Conservation (phyloP, 1,284 basidiomycete species). For the Marasmius oreades region DNA sequence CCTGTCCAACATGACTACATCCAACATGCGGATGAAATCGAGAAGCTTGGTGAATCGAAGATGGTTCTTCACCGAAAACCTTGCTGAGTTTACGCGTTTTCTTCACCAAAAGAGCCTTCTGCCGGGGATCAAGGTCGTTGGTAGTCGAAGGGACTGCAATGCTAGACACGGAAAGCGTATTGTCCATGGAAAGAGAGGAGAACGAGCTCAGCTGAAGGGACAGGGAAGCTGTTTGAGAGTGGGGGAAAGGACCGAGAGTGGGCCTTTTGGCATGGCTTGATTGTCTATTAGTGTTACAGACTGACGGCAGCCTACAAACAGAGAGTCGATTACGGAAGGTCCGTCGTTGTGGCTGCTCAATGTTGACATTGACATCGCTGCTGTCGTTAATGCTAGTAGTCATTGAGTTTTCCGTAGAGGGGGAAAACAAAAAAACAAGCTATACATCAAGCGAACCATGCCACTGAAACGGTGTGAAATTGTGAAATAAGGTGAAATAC, state of each 20-base stretch:
- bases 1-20: neutral
- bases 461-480: neutral
- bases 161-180: neutral
- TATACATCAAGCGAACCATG: neutral
- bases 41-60: slow-evolving; percentile 1
- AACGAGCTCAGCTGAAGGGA: neutral
- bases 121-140: slow-evolving; percentile 31
- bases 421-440: neutral
- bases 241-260: neutral
- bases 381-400: neutral
- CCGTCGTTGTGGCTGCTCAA: neutral
- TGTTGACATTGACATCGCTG: slow-evolving; percentile 2
- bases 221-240: slow-evolving; percentile 3
- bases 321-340: slow-evolving; percentile 1
- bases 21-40: neutral
- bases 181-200: slow-evolving; percentile 9
- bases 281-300: neutral
- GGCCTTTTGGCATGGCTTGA: slow-evolving; percentile 1
- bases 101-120: slow-evolving; percentile 36
- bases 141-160: slow-evolving; percentile 28
- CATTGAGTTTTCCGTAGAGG: neutral
- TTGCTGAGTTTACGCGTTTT: slow-evolving; percentile 41
- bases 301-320: neutral
- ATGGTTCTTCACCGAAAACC: slow-evolving; percentile 33
- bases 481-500: too few relatives aligned